Base-by-base conservation (phyloP, 2,329 filamentous ascomycete species). In the Stromatinia cepivora region DNA sequence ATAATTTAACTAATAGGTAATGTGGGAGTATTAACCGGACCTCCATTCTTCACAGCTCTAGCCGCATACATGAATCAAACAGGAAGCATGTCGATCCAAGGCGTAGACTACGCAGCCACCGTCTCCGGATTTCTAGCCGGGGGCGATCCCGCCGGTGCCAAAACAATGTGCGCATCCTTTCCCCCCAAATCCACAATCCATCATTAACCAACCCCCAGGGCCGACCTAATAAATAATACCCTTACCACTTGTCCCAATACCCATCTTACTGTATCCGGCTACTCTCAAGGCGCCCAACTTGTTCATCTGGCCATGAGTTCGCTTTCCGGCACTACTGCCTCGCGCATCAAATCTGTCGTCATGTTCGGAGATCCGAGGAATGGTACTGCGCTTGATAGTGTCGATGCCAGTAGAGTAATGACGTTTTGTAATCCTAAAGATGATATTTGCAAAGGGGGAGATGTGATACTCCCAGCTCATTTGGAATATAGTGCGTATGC, bases 81-180 rank as follows among this genome's bases (percentile, higher is more conserved):
- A 8, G 56, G 46, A 28, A 78, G 77, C 53, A 81, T 82, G 64
- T 75, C 82, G 3, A 81, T 86, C 15, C 86, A 87, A 77, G 86
- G 85, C 56, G 82, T 87, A 28, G 79, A 83, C 45, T 88, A 87
- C 73, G 78, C 81, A 0, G 86, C 85, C 5, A 77, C 78, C 61
- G 70, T 81, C 22, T 71, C 72, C 2, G 84, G 84, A 0, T 85
- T 84, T 71, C 75, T 84, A 6, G 78, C 77, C 17, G 82, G 82
- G 11, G 84, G 84, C 1, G 83, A 84, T 69, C 71, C 73, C 7
- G 76, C 66, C 4, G 84, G 84, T 8, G 82, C 81, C 65, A 73
- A 75, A 52, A 79, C 77, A 69, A 84, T 86, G 82, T 75, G 67
- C 13, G 25, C n/a, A n/a, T 15, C 46, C 57, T n/a, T 13, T 25